These are phyloP conservation scores for Centella asiatica DNA, from an alignment of 129 eudicot species.

Conservation along the genomic window DNA sequence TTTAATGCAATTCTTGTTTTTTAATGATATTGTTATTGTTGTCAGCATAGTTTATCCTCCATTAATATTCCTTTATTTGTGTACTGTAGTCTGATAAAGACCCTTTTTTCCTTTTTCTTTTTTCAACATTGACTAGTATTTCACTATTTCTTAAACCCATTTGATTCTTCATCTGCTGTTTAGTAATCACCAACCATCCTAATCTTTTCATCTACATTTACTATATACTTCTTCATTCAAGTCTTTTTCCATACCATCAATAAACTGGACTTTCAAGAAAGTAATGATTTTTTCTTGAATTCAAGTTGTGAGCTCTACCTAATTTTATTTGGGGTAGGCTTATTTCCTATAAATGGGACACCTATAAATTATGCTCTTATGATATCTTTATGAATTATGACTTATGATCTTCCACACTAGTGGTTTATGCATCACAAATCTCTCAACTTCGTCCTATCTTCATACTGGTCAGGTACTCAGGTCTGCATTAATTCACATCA, in stretches of 20 bases:
- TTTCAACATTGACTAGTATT: too few relatives aligned
- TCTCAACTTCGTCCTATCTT: neutral
- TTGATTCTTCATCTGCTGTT: neutral
- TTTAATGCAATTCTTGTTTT: too few relatives aligned
- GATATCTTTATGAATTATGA: neutral
- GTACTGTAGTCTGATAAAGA: too few relatives aligned
- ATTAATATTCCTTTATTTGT: too few relatives aligned
- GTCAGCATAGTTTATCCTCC: too few relatives aligned
- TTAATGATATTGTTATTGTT: too few relatives aligned
- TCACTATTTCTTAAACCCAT: too few relatives aligned
- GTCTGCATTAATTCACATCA: neutral
- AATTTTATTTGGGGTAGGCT: neutral
- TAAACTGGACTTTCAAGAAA: neutral
- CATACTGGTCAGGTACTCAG: neutral
- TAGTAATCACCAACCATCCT: neutral
- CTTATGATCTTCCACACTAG: neutral
- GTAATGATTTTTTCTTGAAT: too few relatives aligned
- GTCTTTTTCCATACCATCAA: neutral
- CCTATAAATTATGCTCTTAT: neutral
- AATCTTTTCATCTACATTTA: neutral
- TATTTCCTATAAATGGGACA: neutral
- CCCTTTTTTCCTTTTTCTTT: too few relatives aligned
- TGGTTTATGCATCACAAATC: neutral
- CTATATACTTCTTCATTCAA: neutral
- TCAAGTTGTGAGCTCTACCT: neutral